Evolutionary conservation across 2,329 filamentous ascomycete species (phyloP).

Genomic region (Alternaria metachromatica): DNA sequence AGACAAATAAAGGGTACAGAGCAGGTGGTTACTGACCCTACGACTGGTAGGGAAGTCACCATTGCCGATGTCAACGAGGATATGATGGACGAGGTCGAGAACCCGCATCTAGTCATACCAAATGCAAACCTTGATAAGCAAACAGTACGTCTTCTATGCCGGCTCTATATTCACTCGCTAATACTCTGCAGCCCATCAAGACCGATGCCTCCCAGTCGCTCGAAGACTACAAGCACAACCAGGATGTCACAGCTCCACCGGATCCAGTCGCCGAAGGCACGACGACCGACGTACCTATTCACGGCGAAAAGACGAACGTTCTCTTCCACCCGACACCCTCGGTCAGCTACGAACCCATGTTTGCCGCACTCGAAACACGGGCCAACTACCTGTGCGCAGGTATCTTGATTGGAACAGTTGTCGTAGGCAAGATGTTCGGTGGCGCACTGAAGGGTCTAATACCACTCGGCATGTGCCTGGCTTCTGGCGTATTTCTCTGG

Average conservation of each 20-base stretch:
- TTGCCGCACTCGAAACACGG: conserved; percentile 73
- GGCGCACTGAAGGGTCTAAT: conserved; percentile 78
- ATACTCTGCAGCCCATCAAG: conserved; percentile 60
- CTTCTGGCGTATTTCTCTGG: conserved; percentile 86
- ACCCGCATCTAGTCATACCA: conserved; percentile 80
- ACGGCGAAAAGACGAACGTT: conserved; percentile 95
- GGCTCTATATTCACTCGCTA: neutral
- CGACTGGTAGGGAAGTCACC: conserved; percentile 82
- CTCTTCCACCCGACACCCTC: conserved; percentile 94
- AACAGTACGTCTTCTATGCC: conserved; percentile 56
- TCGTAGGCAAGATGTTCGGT: conserved; percentile 81
- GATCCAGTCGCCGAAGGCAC: conserved; percentile 81
- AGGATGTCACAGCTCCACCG: conserved; percentile 89
- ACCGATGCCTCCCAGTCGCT: conserved; percentile 74
- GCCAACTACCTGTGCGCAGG: conserved; percentile 73
- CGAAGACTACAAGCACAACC: conserved; percentile 80
- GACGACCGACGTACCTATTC: conserved; percentile 93
- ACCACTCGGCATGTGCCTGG: conserved; percentile 72
- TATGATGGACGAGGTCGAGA: conserved; percentile 71
- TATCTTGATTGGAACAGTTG: conserved; percentile 75
- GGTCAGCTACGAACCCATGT: conserved; percentile 90
- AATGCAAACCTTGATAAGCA: conserved; percentile 85
- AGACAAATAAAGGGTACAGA: conserved; percentile 56
- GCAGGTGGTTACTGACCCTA: conserved; percentile 79
- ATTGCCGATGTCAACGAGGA: conserved; percentile 82